A percentile compares a stretch with the other conserved stretches of the same genome.
Conservation (phyloP, 768 basidiomycete species). For the Lyophyllum decastes region DNA sequence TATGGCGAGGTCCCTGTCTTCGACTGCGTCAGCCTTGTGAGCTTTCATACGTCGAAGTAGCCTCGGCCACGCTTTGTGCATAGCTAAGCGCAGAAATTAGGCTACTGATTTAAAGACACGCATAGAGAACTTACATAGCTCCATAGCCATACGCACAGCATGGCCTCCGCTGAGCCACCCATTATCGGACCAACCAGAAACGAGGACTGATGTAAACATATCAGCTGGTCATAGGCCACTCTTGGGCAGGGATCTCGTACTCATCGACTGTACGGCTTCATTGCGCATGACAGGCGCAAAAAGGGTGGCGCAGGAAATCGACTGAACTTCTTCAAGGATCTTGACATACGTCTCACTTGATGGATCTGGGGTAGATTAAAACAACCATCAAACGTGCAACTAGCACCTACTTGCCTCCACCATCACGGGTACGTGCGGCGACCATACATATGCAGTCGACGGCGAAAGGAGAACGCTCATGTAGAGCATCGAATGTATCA, state of each 20-base stretch:
- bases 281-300: constrained; percentile 83
- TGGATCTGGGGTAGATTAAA: constrained; percentile 46
- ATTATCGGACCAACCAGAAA: constrained; percentile 94
- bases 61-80: constrained; percentile 91
- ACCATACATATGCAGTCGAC: constrained; percentile 94
- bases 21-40: constrained; percentile 53
- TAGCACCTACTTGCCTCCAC: constrained; percentile 62
- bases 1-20: constrained; percentile 80
- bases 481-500: constrained; percentile 88
- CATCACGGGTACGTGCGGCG: constrained; percentile 86
- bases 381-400: neutral
- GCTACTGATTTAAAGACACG: neutral
- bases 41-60: constrained; percentile 77
- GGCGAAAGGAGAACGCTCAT: constrained; percentile 90
- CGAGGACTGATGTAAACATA: constrained; percentile 56
- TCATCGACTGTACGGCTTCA: constrained; percentile 94
- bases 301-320: constrained; percentile 81
- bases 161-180: constrained; percentile 96
- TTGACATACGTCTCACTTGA: constrained; percentile 72
- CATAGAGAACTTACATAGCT: constrained; percentile 62
- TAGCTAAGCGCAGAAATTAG: constrained; percentile 44
- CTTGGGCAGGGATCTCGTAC: constrained; percentile 43
- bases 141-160: constrained; percentile 97
- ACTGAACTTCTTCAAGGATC: constrained; percentile 83
- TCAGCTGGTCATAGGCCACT: constrained; percentile 2